Evolutionary conservation across 2,329 filamentous ascomycete species (phyloP).

Genomic region (Neofusicoccum sp.): DNA sequence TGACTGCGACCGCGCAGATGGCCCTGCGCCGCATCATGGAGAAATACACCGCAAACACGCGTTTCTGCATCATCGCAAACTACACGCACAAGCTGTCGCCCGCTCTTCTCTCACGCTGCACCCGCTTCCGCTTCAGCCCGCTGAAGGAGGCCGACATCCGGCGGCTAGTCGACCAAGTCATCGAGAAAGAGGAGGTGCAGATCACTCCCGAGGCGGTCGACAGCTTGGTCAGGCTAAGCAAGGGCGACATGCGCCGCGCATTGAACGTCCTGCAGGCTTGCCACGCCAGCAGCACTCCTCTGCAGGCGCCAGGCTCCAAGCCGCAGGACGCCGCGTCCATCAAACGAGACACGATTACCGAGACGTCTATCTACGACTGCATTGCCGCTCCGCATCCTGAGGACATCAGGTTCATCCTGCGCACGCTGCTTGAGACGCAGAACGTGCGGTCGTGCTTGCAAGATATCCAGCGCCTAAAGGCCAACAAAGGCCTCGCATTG

Average conservation of each 20-base stretch:
- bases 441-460: constrained; percentile 88
- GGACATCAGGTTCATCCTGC: constrained; percentile 80
- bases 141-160: constrained; percentile 86
- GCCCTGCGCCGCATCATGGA: constrained; percentile 96
- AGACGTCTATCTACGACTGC: constrained; percentile 93
- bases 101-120: constrained; percentile 87
- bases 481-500: constrained; percentile 78
- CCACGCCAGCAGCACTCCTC: constrained; percentile 78
- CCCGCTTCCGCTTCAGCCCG: constrained; percentile 90
- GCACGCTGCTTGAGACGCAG: constrained; percentile 76
- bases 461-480: constrained; percentile 85
- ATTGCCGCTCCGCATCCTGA: constrained; percentile 91
- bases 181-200: constrained; percentile 80
- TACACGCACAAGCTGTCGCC: constrained; percentile 98
- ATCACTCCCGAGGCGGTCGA: constrained; percentile 79
- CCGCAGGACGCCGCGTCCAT: constrained; percentile 53
- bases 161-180: constrained; percentile 80
- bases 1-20: constrained; percentile 99
- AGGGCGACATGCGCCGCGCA: constrained; percentile 93
- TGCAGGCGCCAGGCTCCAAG: constrained; percentile 48
- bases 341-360: constrained; percentile 80
- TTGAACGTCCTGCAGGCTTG: constrained; percentile 96
- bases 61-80: constrained; percentile 98
- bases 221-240: constrained; percentile 80
- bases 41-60: constrained; percentile 95